Evolutionary conservation across 176 grass and related monocot genomes (phyloP).

Genomic region (Eleusine coracana): DNA sequence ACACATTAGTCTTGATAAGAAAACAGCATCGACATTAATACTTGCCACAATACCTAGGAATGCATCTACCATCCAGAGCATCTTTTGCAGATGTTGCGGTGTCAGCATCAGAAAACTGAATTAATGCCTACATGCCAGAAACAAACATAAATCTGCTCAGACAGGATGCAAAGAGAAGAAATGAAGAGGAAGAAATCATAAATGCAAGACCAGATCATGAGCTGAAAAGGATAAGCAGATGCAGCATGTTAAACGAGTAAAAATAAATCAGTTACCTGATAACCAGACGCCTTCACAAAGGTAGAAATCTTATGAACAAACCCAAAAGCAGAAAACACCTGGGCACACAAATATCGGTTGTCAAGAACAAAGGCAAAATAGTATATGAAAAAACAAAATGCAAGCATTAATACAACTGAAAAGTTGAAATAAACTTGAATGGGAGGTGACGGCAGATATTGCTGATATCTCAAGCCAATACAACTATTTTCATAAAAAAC

Average conservation of each 20-base stretch:
- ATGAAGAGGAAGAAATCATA: slow-evolving; percentile 18
- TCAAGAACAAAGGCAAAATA: slow-evolving; percentile 32
- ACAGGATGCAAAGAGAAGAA: background rate
- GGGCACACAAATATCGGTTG: slow-evolving; percentile 22
- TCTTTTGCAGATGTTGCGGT: slow-evolving; percentile 81
- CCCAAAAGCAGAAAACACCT: slow-evolving; percentile 99
- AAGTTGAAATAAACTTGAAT: slow-evolving; percentile 28
- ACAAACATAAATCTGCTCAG: slow-evolving; percentile 28
- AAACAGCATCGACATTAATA: slow-evolving; percentile 33
- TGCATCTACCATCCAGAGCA: slow-evolving; percentile 92
- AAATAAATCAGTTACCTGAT: slow-evolving; percentile 68
- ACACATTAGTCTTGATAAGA: slow-evolving; percentile 6
- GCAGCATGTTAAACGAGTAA: background rate
- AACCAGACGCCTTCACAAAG: slow-evolving; percentile 93
- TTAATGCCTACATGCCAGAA: slow-evolving; percentile 66
- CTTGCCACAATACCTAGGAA: slow-evolving; percentile 70
- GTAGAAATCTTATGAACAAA: slow-evolving; percentile 99
- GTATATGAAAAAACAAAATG: slow-evolving; percentile 38
- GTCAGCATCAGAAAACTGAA: slow-evolving; percentile 86
- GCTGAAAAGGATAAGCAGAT: background rate
- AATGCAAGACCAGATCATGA: background rate
- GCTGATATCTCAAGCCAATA: slow-evolving; percentile 31
- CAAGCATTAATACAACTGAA: slow-evolving; percentile 32
- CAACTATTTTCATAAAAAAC: background rate
- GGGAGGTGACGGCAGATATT: background rate